Conservation (phyloP, 176 grass and related monocot genomes). For the Carex myosuroides region DNA sequence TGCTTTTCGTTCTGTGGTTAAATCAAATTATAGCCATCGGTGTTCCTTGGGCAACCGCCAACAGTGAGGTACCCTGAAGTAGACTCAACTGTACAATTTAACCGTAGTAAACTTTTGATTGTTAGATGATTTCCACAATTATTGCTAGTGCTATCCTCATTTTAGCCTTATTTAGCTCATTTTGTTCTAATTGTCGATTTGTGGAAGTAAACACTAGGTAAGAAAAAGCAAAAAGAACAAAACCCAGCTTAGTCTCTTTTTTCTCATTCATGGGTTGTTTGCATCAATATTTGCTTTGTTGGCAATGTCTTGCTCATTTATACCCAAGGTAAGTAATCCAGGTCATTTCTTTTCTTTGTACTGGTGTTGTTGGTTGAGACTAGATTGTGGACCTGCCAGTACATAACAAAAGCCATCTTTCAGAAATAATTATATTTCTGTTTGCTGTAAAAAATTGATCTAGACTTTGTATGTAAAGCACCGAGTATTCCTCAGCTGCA, state of each 20-base stretch:
- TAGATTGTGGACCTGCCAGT: neutral
- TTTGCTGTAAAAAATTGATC: neutral
- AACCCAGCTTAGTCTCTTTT: neutral
- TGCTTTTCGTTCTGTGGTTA: neutral
- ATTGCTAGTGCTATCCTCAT: neutral
- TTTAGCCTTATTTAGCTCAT: neutral
- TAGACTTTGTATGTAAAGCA: constrained; percentile 2
- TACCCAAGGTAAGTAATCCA: neutral
- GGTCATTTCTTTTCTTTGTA: neutral
- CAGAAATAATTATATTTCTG: constrained; percentile 11
- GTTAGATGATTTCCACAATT: neutral
- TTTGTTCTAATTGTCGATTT: neutral
- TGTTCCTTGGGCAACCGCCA: neutral
- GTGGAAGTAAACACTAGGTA: neutral
- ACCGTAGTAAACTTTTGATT: neutral
- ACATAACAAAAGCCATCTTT: neutral
- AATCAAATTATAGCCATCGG: constrained; percentile 7
- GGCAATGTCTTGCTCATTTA: neutral
- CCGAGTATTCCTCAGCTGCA: neutral
- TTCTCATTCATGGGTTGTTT: neutral
- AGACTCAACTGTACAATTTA: constrained; percentile 11
- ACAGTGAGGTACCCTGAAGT: constrained; percentile 4
- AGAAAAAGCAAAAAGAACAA: neutral
- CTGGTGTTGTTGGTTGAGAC: neutral
- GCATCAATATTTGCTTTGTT: neutral